Percentiles rank a stretch among this genome's conserved stretches.
Conservation (phyloP, 768 basidiomycete genomes). For the Macrolepiota dolichaula region DNA sequence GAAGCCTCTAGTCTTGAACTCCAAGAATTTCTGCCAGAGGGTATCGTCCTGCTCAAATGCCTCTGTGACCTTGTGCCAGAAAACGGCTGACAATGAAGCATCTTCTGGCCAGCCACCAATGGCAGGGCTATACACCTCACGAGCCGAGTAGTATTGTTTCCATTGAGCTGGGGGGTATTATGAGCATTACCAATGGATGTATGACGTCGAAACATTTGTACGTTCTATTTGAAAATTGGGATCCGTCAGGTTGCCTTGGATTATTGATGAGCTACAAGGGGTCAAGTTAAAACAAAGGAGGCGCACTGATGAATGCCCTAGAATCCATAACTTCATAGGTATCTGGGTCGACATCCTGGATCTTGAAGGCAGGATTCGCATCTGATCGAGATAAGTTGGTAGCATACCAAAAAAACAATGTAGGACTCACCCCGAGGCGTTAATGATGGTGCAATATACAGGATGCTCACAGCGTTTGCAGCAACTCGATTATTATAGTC, state of each 20-base stretch:
- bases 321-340: constrained; percentile 65
- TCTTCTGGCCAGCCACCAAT: constrained; percentile 32
- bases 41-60: constrained; percentile 43
- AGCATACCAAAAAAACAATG: background rate
- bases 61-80: constrained; percentile 63
- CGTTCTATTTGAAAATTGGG: constrained; percentile 44
- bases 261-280: background rate
- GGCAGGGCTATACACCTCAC: constrained; percentile 45
- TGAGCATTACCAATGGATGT: background rate
- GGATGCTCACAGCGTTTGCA: constrained; percentile 42
- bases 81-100: constrained; percentile 43
- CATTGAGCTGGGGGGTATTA: constrained; percentile 35
- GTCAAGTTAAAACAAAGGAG: background rate
- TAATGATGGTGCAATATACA: constrained; percentile 51
- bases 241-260: constrained; percentile 37
- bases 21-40: constrained; percentile 44
- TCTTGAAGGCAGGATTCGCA: constrained; percentile 53
- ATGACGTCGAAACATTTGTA: constrained; percentile 20
- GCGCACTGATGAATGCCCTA: constrained; percentile 45
- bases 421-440: constrained; percentile 48
- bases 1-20: constrained; percentile 37
- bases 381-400: constrained; percentile 24
- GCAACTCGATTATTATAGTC: constrained; percentile 44
- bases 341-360: constrained; percentile 65
- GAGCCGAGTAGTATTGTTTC: constrained; percentile 56